These are phyloP conservation scores for Phytophthora hibernalis DNA, from an alignment of 352 stramenopile genomes.

Conservation along the genomic window DNA sequence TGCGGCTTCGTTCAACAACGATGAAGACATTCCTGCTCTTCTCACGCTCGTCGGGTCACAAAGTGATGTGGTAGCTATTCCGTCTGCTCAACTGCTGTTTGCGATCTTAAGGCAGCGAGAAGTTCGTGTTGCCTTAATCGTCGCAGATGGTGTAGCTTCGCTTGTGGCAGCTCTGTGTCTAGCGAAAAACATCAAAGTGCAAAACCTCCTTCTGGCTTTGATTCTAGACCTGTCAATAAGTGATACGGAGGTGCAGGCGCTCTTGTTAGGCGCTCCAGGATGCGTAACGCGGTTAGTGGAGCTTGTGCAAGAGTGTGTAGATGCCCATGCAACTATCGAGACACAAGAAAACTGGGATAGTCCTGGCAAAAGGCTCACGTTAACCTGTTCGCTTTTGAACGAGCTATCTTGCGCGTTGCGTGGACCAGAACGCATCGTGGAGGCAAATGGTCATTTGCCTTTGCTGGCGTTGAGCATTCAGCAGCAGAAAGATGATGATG, in stretches of 20 bases:
- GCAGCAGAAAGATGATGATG: slow-evolving; percentile 33
- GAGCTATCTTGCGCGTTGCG: slow-evolving; percentile 46
- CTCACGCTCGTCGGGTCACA: slow-evolving; percentile 46
- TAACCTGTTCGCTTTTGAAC: slow-evolving; percentile 54
- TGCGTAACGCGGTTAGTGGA: slow-evolving; percentile 53
- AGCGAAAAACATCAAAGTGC: slow-evolving; percentile 40
- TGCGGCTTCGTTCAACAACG: slow-evolving; percentile 58
- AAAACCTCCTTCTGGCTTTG: slow-evolving; percentile 58
- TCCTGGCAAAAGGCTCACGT: slow-evolving; percentile 46
- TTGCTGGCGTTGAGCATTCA: slow-evolving; percentile 54
- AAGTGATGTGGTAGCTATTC: slow-evolving; percentile 49
- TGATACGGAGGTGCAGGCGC: slow-evolving; percentile 69
- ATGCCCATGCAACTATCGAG: slow-evolving; percentile 5
- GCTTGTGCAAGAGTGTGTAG: slow-evolving; percentile 51
- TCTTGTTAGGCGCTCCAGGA: slow-evolving; percentile 55
- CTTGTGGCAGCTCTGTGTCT: slow-evolving; percentile 55
- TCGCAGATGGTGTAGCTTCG: slow-evolving; percentile 74
- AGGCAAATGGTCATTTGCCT: slow-evolving; percentile 41
- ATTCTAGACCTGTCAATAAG: slow-evolving; percentile 54
- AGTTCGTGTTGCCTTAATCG: slow-evolving; percentile 69
- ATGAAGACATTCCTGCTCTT: slow-evolving; percentile 56
- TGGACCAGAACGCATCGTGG: slow-evolving; percentile 50
- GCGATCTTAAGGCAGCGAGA: slow-evolving; percentile 49
- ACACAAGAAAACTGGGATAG: slow-evolving; percentile 24
- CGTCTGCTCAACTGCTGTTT: slow-evolving; percentile 57